A percentile compares a stretch with the other conserved stretches of the same genome.
phyloP scores from a whole-genome alignment of 768 basidiomycete genomes.

The Lentinula boryana region DNA sequence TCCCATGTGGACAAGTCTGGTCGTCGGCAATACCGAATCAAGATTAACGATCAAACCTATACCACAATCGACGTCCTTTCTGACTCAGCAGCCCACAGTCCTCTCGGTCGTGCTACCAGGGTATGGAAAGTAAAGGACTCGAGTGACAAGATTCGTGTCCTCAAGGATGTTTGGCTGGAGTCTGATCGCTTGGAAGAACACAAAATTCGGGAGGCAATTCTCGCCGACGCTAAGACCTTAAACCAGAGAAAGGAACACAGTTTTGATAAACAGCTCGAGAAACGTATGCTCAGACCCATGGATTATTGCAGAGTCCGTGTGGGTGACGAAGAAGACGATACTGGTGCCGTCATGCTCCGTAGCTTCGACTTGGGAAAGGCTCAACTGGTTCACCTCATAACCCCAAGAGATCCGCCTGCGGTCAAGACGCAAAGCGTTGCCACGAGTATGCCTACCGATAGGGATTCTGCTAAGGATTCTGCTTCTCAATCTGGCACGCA shows the following conservation, averaged over 20 bases:
- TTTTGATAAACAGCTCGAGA: neutral
- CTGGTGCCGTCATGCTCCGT: neutral
- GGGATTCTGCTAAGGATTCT: too few species aligned
- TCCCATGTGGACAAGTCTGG: neutral
- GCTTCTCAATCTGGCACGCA: too few species aligned
- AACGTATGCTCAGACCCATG: neutral
- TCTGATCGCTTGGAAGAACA: too few species aligned
- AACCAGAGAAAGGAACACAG: neutral
- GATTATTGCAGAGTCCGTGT: neutral
- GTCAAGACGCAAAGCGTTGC: too few species aligned
- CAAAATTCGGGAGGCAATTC: neutral
- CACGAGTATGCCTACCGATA: too few species aligned
- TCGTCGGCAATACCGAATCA: neutral
- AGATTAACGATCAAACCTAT: neutral
- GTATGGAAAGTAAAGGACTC: neutral
- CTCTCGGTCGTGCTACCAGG: neutral
- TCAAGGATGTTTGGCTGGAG: too few species aligned
- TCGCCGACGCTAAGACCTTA: neutral
- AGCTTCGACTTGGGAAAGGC: too few species aligned
- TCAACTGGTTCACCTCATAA: too few species aligned
- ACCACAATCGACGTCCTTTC: neutral
- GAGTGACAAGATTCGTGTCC: neutral
- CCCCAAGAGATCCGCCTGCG: too few species aligned
- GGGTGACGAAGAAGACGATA: neutral
- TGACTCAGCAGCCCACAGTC: neutral